Base-by-base conservation (phyloP, 768 basidiomycete species). In the Mycena olivaceomarginata region DNA sequence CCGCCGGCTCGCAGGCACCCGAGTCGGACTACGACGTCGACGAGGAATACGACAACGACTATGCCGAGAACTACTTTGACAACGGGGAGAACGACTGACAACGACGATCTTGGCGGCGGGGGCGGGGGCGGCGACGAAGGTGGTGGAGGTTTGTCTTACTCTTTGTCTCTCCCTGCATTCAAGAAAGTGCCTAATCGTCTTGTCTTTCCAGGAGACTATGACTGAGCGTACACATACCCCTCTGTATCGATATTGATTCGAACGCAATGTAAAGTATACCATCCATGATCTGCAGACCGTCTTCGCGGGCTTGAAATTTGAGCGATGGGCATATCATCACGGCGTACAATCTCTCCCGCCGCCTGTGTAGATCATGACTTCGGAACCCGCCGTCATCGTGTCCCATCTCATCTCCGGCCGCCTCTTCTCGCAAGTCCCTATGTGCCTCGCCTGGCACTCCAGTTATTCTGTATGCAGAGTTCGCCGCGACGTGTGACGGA, bases 21-120 rank as follows among this genome's bases (percentile, higher is more conserved):
- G 92, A 92, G 53, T 93, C 92, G 37, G 95, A 97, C 83, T 96
- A 96, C 81, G 96, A 96, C 78, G 94, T 95, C 25, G 94, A 96
- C 43, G 96, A 98, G 83, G 96, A 96, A 80, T 96, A 97, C 81
- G 96, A 97, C 84, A 96, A 97, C 79, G 96, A 97, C 77, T 97
- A 97, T 77, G 96, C 94, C 4, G 94, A 95, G 77, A 96, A 97
- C 82, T 97, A 97, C 88, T 97, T 97, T 82, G 96, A 97, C 83
- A 96, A 96, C 70, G 96, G 96, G 20, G 96, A 96, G 84, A 93
- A 89, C 5, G 96, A 97, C 68, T n/a, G 95, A 97, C 81, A 84
- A 91, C 70, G 96, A 97, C 80, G 93, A 96, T 80, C 84, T 95
- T 25, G 95, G 94, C 11, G 94, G 92, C 0, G 94, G 89, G 12